These are phyloP conservation scores for Cryphonectria naterciae DNA, from an alignment of 2,329 filamentous ascomycete species.

Conservation along the genomic window DNA sequence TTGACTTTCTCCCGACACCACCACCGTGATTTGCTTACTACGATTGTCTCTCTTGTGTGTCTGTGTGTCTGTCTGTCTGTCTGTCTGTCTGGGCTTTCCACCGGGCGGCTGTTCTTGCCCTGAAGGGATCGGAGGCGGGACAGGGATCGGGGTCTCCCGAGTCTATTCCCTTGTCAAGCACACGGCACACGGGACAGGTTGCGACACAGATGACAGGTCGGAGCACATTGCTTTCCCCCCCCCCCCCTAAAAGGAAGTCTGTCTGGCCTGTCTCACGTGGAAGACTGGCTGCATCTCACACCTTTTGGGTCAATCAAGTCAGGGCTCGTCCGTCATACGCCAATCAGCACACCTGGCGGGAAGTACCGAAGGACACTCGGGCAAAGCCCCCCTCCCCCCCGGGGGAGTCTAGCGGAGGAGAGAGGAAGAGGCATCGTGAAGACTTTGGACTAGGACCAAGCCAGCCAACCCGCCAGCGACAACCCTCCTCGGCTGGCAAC, in stretches of 20 bases:
- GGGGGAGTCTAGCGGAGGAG: too few species aligned
- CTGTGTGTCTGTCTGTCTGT: not conserved
- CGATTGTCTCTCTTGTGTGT: not conserved
- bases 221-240: not conserved
- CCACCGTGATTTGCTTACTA: not conserved
- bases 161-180: not conserved
- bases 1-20: not conserved
- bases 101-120: constrained; percentile 12
- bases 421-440: constrained; percentile 17
- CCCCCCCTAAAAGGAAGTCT: not conserved
- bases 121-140: not conserved
- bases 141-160: not conserved
- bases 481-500: constrained; percentile 2
- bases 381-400: not conserved
- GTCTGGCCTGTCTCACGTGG: constrained; percentile 20
- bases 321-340: not conserved
- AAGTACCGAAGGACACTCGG: constrained; percentile 3
- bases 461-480: constrained; percentile 5
- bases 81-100: not conserved
- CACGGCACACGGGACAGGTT: not conserved
- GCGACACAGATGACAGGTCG: too few species aligned
- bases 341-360: not conserved
- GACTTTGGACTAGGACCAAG: not conserved
- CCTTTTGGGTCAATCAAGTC: not conserved
- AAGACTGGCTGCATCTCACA: not conserved